These are phyloP conservation scores for Cyclostephanos tholiformis DNA, from an alignment of 108 stramenopile species.

Conservation along the genomic window DNA sequence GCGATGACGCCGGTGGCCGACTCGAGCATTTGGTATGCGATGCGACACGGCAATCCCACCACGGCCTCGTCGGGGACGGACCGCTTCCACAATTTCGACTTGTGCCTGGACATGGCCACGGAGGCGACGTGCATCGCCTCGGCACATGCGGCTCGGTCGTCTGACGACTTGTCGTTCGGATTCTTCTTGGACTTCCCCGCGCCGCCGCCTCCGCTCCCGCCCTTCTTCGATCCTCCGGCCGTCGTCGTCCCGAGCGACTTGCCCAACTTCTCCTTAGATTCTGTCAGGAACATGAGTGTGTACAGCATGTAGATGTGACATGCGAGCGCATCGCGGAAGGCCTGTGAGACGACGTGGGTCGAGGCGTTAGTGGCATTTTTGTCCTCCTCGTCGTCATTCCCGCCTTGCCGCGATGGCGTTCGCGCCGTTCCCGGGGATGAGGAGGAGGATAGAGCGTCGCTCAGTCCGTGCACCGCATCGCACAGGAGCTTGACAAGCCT, in stretches of 20 bases:
- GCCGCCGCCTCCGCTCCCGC: background rate
- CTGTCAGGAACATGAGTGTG: conserved; percentile 83
- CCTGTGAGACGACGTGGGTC: conserved; percentile 57
- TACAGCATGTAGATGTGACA: conserved; percentile 91
- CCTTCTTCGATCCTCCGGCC: conserved; percentile 17
- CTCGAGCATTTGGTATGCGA: conserved; percentile 86
- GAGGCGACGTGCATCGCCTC: conserved; percentile 70
- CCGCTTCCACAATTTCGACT: conserved; percentile 71
- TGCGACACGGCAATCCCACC: conserved; percentile 75
- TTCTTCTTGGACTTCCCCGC: conserved; percentile 21
- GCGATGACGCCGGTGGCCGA: conserved; percentile 63
- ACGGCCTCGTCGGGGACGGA: conserved; percentile 84
- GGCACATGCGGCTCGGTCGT: conserved; percentile 61
- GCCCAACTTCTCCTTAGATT: conserved; percentile 69
- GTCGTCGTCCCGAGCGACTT: conserved; percentile 35
- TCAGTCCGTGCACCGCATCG: conserved; percentile 59
- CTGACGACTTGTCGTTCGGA: conserved; percentile 41
- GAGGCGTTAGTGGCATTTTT: conserved; percentile 7
- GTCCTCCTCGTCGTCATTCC: conserved; percentile 6
- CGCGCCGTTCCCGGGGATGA: background rate
- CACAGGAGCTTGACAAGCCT: conserved; percentile 61
- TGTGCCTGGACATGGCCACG: conserved; percentile 58
- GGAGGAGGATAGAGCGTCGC: conserved; percentile 46
- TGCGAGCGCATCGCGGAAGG: conserved; percentile 76
- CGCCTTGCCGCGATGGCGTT: conserved; percentile 15